Conservation (phyloP, 208 protist genomes). For the Naegleria lovaniensis region DNA sequence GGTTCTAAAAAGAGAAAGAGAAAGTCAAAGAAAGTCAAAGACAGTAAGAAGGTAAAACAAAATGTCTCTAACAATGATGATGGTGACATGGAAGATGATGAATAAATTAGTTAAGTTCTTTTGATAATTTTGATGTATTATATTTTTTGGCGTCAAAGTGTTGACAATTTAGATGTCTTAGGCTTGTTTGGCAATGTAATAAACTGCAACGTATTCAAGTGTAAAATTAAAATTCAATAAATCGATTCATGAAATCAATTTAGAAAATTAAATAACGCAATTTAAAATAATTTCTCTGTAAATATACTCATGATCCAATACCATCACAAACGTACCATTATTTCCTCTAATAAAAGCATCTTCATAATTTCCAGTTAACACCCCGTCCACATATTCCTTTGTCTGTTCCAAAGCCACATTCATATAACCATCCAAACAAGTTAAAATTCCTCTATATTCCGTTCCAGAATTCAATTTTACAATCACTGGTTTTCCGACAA, state of each 20-base stretch:
- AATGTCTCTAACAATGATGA: no score
- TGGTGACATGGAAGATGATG: no score
- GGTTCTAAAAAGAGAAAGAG: neutral
- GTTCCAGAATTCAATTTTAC: slow-evolving; percentile 81
- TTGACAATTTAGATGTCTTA: no score
- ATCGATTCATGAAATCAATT: no score
- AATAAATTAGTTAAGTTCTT: no score
- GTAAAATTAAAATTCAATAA: no score
- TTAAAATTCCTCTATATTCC: slow-evolving; percentile 70
- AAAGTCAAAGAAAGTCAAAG: neutral
- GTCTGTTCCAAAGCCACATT: slow-evolving; percentile 85
- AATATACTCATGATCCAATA: no score
- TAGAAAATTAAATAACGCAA: no score
- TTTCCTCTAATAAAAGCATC: slow-evolving; percentile 82
- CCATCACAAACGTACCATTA: slow-evolving; percentile 55
- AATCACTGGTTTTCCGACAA: slow-evolving; percentile 66
- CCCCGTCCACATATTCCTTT: slow-evolving; percentile 74
- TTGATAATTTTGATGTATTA: no score
- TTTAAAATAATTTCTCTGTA: no score
- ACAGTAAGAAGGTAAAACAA: no score
- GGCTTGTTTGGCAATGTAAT: neutral
- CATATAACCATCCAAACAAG: slow-evolving; percentile 80
- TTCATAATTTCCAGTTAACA: slow-evolving; percentile 67
- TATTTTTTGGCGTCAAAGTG: no score
- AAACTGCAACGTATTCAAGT: neutral